A percentile compares a stretch with the other conserved stretches of the same genome.
phyloP scores from a whole-genome alignment of 1,139 yeast genomes.

The Pichia sp. region DNA sequence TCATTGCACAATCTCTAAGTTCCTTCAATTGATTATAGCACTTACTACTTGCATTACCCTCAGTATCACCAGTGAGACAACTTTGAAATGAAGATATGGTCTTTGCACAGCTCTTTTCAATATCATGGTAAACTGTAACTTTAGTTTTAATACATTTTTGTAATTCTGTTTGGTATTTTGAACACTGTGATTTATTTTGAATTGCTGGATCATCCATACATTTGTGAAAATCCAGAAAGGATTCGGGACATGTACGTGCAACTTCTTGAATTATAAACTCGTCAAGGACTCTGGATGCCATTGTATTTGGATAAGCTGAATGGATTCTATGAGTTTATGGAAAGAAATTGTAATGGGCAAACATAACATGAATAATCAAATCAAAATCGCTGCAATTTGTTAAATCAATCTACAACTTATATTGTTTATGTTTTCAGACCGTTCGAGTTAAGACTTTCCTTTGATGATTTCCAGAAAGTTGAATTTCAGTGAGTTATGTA shows the following conservation, averaged over 20 bases:
- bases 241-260: slow-evolving; percentile 60
- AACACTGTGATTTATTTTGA: slow-evolving; percentile 38
- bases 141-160: slow-evolving; percentile 50
- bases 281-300: slow-evolving; percentile 34
- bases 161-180: slow-evolving; percentile 43
- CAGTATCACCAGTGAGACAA: slow-evolving; percentile 36
- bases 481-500: neutral
- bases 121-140: slow-evolving; percentile 61
- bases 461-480: slow-evolving; percentile 3
- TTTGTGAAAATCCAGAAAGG: slow-evolving; percentile 57
- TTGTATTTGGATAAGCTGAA: neutral
- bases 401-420: neutral
- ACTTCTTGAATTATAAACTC: slow-evolving; percentile 53
- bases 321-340: neutral
- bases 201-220: slow-evolving; percentile 47
- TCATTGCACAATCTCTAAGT: slow-evolving; percentile 23
- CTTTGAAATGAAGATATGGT: slow-evolving; percentile 54
- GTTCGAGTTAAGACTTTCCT: no score
- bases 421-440: neutral
- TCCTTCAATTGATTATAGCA: slow-evolving; percentile 21
- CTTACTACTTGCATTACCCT: slow-evolving; percentile 19
- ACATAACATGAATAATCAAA: neutral
- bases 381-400: neutral
- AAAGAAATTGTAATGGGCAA: neutral
- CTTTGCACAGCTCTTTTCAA: slow-evolving; percentile 51